phyloP scores from a whole-genome alignment of 495 filamentous ascomycete species.

The Xylaria nigripes region DNA sequence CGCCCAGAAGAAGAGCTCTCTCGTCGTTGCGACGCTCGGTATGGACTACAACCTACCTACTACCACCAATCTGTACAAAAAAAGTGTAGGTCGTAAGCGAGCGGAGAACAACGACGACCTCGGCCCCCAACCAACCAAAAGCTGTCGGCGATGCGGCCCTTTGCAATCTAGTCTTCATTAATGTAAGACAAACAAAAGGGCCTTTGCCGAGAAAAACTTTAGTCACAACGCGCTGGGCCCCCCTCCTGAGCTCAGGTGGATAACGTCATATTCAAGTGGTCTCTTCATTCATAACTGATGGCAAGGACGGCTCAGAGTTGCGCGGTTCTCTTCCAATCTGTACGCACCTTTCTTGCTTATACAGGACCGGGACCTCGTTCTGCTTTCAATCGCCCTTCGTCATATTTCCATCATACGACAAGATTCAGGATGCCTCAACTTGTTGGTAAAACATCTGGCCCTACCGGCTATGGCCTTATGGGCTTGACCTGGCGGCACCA shows the following conservation, averaged over 20 bases:
- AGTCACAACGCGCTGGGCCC: too few relatives aligned
- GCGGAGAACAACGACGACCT: neutral
- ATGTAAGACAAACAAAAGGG: too few relatives aligned
- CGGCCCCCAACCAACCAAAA: neutral
- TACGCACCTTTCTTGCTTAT: neutral
- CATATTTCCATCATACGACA: neutral
- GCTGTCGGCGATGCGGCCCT: neutral
- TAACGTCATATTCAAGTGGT: too few relatives aligned
- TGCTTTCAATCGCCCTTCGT: neutral
- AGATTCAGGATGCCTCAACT: conserved; percentile 37
- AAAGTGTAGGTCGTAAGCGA: neutral
- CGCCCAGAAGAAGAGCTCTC: too few relatives aligned
- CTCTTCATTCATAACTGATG: too few relatives aligned
- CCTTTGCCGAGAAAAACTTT: neutral
- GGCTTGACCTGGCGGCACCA: conserved; percentile 65
- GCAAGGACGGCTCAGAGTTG: too few relatives aligned
- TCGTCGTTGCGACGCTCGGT: too few relatives aligned
- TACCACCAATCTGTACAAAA: too few relatives aligned
- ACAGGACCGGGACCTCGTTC: neutral
- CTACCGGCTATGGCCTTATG: conserved; percentile 52
- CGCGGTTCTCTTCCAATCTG: neutral
- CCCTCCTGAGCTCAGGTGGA: too few relatives aligned
- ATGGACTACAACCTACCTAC: too few relatives aligned
- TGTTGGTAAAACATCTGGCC: conserved; percentile 41
- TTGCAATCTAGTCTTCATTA: neutral